Evolutionary conservation across 306 rosid species (phyloP), one percentile per base, ranked within the genome.

Genomic region (Benincasa hispida): DNA sequence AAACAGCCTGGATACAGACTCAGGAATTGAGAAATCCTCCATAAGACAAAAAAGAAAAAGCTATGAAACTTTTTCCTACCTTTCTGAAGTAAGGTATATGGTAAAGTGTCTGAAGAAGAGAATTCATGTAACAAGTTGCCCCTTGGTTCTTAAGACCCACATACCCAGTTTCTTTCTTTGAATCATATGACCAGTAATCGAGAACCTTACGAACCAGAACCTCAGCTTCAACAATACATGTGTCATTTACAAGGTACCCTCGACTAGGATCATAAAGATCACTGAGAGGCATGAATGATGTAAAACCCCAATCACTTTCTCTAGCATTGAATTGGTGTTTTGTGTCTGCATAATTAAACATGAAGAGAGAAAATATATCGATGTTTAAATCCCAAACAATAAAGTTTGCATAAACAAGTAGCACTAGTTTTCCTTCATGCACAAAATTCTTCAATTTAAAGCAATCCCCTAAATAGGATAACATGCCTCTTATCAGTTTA

Each of bases 121-220:
- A 93, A 85, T 93, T 93, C 98, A 93, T 91, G 81, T 93, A 93
- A 90, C 98, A 93, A 47, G 98, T 93, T 76, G 98, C 97, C 76
- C 98, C 98, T 86, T 89, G 98, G 81, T 93, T 93, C 85, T 93
- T 93, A 48, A 93, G 87, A 76, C 98, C 98, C 32, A 93, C 98
- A 81, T 56, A 93, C 81, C 98, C 97, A 39, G 98, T 91, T 88
- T 93, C 97, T 85, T 91, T 93, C 81, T 91, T 93, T 18, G 97
- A 93, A 82, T 93, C 97, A 76, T 89, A 84, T 28, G 98, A 83
- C 96, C 96, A 89, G 85, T 87, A 91, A 83, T 93, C 97, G 81
- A 81, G 75, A 73, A 84, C 88, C 83, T 88, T 93, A 65, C 96
- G 98, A 47, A 91, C 93, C 61, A 86, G 84, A 78, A 93, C 91